Evolutionary conservation across 1,139 yeast genomes (phyloP).

Genomic region (Suhomyces atakaporum): DNA sequence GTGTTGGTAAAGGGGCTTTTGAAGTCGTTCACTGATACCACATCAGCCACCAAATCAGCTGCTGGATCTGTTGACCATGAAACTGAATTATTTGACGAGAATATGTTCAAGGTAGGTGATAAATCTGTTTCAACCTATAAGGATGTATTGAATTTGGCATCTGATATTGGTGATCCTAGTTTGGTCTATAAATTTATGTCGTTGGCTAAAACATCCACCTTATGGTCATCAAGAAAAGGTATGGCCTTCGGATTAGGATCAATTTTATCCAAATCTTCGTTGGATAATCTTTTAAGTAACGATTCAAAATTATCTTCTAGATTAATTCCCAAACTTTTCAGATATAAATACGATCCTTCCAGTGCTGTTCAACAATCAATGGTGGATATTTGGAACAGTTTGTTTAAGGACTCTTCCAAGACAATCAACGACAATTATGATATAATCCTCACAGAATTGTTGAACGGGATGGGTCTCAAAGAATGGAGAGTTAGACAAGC

Average conservation of each 20-base stretch:
- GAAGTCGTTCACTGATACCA: conserved; percentile 74
- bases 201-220: conserved; percentile 79
- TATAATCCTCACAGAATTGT: conserved; percentile 62
- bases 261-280: conserved; percentile 73
- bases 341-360: conserved; percentile 87
- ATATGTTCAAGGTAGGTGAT: conserved; percentile 74
- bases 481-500: conserved; percentile 97
- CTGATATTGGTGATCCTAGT: conserved; percentile 95
- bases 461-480: conserved; percentile 71
- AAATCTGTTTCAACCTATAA: conserved; percentile 88
- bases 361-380: conserved; percentile 74
- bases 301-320: conserved; percentile 57
- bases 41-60: conserved; percentile 48
- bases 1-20: conserved; percentile 74
- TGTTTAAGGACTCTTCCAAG: conserved; percentile 62
- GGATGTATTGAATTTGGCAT: conserved; percentile 80
- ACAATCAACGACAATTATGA: conserved; percentile 57
- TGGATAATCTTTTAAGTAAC: conserved; percentile 60
- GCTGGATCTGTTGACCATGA: conserved; percentile 77
- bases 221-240: conserved; percentile 94
- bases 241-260: conserved; percentile 92
- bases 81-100: conserved; percentile 84
- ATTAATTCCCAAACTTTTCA: conserved; percentile 77
- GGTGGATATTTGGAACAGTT: conserved; percentile 84
- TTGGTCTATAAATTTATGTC: conserved; percentile 94